Percentiles rank a stretch among this genome's conserved stretches.
phyloP scores from a whole-genome alignment of 345 rosid genomes.

The Pseudoturritis turrita region DNA sequence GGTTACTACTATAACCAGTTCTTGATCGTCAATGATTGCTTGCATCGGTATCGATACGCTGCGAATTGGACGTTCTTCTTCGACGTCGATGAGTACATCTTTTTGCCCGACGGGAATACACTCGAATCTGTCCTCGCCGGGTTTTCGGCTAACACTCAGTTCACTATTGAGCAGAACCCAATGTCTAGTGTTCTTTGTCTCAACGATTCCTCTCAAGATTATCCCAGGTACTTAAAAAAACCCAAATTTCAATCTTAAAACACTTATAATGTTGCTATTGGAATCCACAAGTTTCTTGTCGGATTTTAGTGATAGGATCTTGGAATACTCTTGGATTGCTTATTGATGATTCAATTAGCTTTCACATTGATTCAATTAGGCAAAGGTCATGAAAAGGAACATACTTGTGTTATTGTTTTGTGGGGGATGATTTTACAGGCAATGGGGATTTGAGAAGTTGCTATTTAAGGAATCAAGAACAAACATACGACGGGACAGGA shows the following conservation, averaged over 20 bases:
- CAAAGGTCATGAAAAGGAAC: not conserved
- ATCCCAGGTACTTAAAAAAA: conserved; percentile 54
- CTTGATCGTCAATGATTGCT: conserved; percentile 78
- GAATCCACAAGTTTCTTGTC: not conserved
- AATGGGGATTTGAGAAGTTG: conserved; percentile 94
- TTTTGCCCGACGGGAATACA: conserved; percentile 49
- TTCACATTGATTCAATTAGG: not conserved
- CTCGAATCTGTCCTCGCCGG: conserved; percentile 54
- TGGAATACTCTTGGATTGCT: not conserved
- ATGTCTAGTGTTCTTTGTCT: conserved; percentile 80
- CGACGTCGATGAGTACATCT: conserved; percentile 85
- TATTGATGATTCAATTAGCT: not conserved
- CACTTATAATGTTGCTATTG: not conserved
- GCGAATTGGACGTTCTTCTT: conserved; percentile 87
- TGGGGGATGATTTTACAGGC: conserved; percentile 36
- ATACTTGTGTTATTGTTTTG: not conserved
- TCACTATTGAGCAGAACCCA: conserved; percentile 90
- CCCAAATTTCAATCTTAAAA: not conserved
- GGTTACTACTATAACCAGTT: conserved; percentile 89
- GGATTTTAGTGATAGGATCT: not conserved
- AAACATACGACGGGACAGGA: conserved; percentile 70
- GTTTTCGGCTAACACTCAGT: conserved; percentile 63
- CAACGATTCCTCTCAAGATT: conserved; percentile 48
- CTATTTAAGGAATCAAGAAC: conserved; percentile 64
- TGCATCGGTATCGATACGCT: conserved; percentile 58